Evolutionary conservation across 306 rosid species (phyloP).

Genomic region (Cajanus cajan): DNA sequence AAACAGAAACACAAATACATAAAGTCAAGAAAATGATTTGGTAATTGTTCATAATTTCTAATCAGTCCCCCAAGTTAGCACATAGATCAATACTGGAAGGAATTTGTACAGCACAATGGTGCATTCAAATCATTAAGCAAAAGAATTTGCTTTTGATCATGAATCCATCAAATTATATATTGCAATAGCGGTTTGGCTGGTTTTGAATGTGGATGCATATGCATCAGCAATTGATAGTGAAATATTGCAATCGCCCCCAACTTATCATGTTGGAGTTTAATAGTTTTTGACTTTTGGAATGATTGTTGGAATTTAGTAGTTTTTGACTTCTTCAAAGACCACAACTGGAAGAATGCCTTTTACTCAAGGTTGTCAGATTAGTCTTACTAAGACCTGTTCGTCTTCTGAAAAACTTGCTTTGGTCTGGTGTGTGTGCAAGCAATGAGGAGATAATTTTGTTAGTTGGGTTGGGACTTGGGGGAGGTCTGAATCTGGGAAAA

Average conservation of each 20-base stretch:
- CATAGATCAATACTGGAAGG: not conserved
- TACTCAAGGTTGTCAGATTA: not conserved
- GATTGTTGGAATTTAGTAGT: no score
- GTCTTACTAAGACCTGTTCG: no score
- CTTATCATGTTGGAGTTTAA: not conserved
- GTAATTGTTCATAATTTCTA: not conserved
- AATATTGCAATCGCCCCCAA: not conserved
- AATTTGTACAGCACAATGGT: not conserved
- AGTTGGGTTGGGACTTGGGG: not conserved
- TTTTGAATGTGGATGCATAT: not conserved
- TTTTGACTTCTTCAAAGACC: no score
- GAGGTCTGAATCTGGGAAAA: no score
- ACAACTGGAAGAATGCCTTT: not conserved
- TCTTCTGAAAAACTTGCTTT: no score
- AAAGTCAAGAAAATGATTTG: conserved; percentile 1
- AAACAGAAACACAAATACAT: conserved; percentile 20
- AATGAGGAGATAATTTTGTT: not conserved
- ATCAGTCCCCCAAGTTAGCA: not conserved
- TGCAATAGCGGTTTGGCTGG: not conserved
- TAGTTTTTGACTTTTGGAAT: not conserved
- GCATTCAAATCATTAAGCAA: not conserved
- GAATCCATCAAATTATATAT: not conserved
- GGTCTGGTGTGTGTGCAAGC: no score
- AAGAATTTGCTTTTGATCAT: not conserved
- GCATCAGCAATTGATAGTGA: not conserved